Evolutionary conservation across 441 rosid genomes (phyloP), one percentile per base, ranked within the genome.

Genomic region (Erodium moschatum): DNA sequence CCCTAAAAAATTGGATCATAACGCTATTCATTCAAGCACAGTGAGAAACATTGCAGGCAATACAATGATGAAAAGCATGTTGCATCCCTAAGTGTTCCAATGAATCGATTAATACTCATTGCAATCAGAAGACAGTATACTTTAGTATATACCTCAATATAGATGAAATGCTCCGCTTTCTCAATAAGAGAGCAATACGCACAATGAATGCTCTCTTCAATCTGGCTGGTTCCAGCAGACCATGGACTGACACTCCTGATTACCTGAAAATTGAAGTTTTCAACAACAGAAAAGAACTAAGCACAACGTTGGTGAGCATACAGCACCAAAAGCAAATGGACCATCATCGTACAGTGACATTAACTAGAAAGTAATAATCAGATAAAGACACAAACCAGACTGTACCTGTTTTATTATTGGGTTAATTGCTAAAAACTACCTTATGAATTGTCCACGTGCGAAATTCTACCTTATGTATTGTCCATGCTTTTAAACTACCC

Each of bases 141-240:
- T 31, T 21, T 5, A 21, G 9, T 21, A 58, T 60, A 60, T 89
- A 95, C 99, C 99, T 95, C 98, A 60, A 95, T 92, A 74, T 95
- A 95, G 71, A 95, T 70, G 60, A 92, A 90, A 74, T 95, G 96
- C 71, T 95, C 95, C 20, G 98, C 95, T 76, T 85, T 90, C 81
- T 95, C 98, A 60, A 95, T 89, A 64, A 95, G 96, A 79, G 97
- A 86, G 69, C 87, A 80, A 74, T 87, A 91, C 74, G 98, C 91
- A 77, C 85, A 71, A 76, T 92, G 99, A 80, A 95, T 85, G 82
- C 98, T 92, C 75, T 92, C 97, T 81, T 95, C 98, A 63, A 81
- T 75, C 84, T 92, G 99, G 81, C 97, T 87, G 69, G 98, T 92
- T 82, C 99, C 99, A 65, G 98, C 95, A 73, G 98, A 95, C 99